Evolutionary conservation across 257 asterid genomes (phyloP), one percentile per base, ranked within the genome.

Genomic region (Oldenlandia corymbosa): DNA sequence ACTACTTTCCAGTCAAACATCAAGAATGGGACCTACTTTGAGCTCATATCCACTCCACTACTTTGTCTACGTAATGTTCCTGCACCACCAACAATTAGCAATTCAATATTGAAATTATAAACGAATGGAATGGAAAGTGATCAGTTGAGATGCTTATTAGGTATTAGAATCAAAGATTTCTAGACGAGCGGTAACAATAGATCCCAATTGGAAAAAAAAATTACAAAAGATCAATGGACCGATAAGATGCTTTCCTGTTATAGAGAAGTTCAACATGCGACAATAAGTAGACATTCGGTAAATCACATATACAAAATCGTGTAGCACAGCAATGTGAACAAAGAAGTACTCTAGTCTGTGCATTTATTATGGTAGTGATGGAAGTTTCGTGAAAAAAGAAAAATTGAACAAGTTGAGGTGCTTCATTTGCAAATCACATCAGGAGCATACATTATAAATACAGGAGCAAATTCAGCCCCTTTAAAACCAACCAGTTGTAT

Each of bases 21-120:
- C 45, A 70, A n/a, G 45, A 32, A 57, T 32, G 34, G n/a, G 12
- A 37, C 80, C n/a, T 69, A 90, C 97, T 63, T 73, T 67, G 90
- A 80, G 72, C 57, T 69, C 51, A 86, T 75, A 66, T 86, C 88
- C 31, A 77, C 79, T 67, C 83, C 93, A 60, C 96, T 91, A 80
- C 88, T 79, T 68, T 79, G 91, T 80, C 95, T 85, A 37, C 81
- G 86, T 49, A 85, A 67, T 36, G 78, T 42, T 53, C 94, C 98
- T 88, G 84, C 78, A 80, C 67, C 56, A 63, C 23, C 69, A 62
- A 46, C 55, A 14, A 75, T 45, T 10, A 5, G 34, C 48, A 32
- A 13, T 52, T 62, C 23, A 50, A 26, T 34, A 66, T n/a, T 46
- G 13, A 30, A 23, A n/a, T 36, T 28, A 42, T 34, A 48, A 36